phyloP scores from a whole-genome alignment of 192 early-diverging fungal genomes.

The Coemansia sp. region DNA sequence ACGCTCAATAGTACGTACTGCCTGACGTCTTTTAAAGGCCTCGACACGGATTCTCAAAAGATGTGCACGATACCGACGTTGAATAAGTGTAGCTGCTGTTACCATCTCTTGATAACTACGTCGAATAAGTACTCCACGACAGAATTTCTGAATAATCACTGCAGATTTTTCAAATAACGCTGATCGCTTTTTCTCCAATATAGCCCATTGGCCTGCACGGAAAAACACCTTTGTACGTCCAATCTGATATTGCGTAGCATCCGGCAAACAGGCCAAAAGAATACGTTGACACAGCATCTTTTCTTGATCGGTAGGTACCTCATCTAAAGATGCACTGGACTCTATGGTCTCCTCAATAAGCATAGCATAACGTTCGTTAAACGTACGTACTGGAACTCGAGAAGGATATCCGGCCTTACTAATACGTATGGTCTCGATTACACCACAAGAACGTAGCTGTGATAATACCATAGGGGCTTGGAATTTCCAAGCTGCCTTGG shows the following conservation, averaged over 20 bases:
- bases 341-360: too few species aligned
- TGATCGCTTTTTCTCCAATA: constrained; percentile 82
- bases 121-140: constrained; percentile 62
- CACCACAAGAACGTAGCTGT: constrained; percentile 96
- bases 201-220: constrained; percentile 77
- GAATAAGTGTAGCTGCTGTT: constrained; percentile 24
- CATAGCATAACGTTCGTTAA: constrained; percentile 72
- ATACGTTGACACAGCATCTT: constrained; percentile 59
- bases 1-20: constrained; percentile 32
- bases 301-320: constrained; percentile 56
- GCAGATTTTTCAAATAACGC: constrained; percentile 75
- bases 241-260: constrained; percentile 86
- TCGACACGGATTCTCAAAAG: constrained; percentile 9
- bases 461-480: constrained; percentile 91
- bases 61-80: constrained; percentile 27
- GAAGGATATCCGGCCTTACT: constrained; percentile 96
- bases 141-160: constrained; percentile 70
- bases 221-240: constrained; percentile 97
- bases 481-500: constrained; percentile 84
- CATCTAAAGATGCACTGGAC: too few species aligned
- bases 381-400: constrained; percentile 82
- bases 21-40: constrained; percentile 6
- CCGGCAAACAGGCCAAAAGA: constrained; percentile 59
- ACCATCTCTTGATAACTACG: constrained; percentile 53
- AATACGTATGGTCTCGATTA: constrained; percentile 98